Evolutionary conservation across 148 eudicot species (phyloP).

Genomic region (Persicaria tinctoria): DNA sequence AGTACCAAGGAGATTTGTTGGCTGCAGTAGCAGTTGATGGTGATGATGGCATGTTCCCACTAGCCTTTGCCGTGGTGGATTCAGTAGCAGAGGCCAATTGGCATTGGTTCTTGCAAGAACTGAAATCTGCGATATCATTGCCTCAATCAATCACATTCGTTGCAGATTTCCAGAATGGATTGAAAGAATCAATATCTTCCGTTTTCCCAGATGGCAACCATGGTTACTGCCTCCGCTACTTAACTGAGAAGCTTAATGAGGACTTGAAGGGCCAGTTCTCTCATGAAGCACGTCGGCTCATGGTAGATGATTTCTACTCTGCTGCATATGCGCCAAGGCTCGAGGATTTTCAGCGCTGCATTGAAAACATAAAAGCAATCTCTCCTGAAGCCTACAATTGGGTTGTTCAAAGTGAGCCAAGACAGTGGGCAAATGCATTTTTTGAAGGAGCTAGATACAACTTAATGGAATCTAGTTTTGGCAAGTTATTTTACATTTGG

Average conservation of each 20-base stretch:
- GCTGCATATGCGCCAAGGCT: slow-evolving; percentile 45
- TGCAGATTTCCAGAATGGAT: slow-evolving; percentile 47
- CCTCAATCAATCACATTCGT: slow-evolving; percentile 42
- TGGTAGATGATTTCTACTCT: slow-evolving; percentile 47
- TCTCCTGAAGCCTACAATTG: slow-evolving; percentile 55
- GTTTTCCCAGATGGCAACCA: slow-evolving; percentile 34
- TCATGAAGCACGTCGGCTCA: slow-evolving; percentile 49
- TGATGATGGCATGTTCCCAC: slow-evolving; percentile 45
- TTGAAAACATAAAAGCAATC: slow-evolving; percentile 39
- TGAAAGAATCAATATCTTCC: slow-evolving; percentile 31
- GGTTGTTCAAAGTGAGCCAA: slow-evolving; percentile 41
- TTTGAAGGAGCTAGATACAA: slow-evolving; percentile 48
- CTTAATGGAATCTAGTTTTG: slow-evolving; percentile 38
- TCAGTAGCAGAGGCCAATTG: slow-evolving; percentile 39
- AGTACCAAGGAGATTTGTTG: slow-evolving; percentile 43
- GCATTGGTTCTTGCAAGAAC: slow-evolving; percentile 47
- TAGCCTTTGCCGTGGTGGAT: slow-evolving; percentile 58
- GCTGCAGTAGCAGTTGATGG: slow-evolving; percentile 50
- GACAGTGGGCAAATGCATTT: slow-evolving; percentile 49
- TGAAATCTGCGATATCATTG: slow-evolving; percentile 30
- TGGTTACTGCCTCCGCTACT: slow-evolving; percentile 41
- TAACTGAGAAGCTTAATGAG: slow-evolving; percentile 45
- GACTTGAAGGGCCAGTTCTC: slow-evolving; percentile 43
- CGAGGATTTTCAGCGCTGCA: slow-evolving; percentile 32
- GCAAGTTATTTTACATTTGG: slow-evolving; percentile 36